Base-by-base conservation (phyloP, 805 yeast species). In the Schizosaccharomyces japonicus region DNA sequence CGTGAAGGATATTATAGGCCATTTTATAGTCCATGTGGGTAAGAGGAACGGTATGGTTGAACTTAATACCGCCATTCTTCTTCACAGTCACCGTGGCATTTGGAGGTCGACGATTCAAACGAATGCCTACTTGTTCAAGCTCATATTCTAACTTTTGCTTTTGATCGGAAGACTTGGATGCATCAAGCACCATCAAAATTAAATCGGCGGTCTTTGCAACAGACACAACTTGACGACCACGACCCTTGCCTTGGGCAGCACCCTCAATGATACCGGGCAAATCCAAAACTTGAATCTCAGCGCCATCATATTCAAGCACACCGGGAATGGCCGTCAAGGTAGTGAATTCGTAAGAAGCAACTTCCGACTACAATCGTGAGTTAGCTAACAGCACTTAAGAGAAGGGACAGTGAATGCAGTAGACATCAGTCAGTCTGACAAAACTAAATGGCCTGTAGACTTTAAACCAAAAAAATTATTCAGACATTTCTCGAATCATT, bases 251-350 rank as follows among this genome's bases (percentile, higher is more conserved):
- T 59, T 82, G 94, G 31, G 92, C 71, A 3, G 96, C 96, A 40
- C 96, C 96, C 60, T 81, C 82, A 50, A 87, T 87, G 55, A 87
- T 87, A 61, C 98, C 98, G 1, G 98, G 98, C 47, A 87, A 65
- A 70, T 87, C 98, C n/a, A 87, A 87, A 54, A 90, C 78, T 64
- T 87, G 98, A 52, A 87, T 84, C 58, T 85, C 95, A 0, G 96
- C 95, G 33, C 96, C 96, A 58, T 84, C 83, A 59, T 87, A 84
- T 59, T 84, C 87, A 55, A 87, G 66, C 10, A 90, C 93, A 45
- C 96, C 95, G 0, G 96, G 95, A 19, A 87, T 95, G 0, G 95
- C 83, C 0, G 98, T 87, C 60, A 87, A 70, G 0, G 98, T 87
- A 5, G 98, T 87, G 69, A 87, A 87, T 47, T 93, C 90, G 58